Percentiles rank a stretch among this genome's conserved stretches.
phyloP scores from a whole-genome alignment of 2,329 filamentous ascomycete species.

The Macrophomina phaseolina region DNA sequence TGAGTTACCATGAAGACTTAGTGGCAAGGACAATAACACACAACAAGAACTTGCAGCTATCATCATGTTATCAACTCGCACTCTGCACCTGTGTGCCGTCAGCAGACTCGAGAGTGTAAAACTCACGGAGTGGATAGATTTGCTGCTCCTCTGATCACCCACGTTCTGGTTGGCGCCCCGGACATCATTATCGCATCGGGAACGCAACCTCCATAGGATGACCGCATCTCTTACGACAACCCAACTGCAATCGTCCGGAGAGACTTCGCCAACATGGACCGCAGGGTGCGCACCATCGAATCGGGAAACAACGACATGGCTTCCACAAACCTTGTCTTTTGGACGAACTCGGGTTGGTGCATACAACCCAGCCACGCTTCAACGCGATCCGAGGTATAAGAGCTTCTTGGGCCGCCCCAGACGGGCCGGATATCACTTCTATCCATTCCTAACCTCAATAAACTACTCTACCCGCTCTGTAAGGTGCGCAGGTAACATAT shows the following conservation, averaged over 20 bases:
- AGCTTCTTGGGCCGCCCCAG: too few species aligned
- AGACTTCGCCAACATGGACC: slow-evolving; percentile 43
- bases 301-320: slow-evolving; percentile 40
- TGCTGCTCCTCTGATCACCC: slow-evolving; percentile 42
- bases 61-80: too few species aligned
- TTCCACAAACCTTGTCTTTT: slow-evolving; percentile 44
- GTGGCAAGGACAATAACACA: too few species aligned
- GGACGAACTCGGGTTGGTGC: slow-evolving; percentile 43
- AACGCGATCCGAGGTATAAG: background rate
- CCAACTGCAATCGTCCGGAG: slow-evolving; percentile 48
- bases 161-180: slow-evolving; percentile 38
- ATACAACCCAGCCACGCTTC: slow-evolving; percentile 25
- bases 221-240: slow-evolving; percentile 40
- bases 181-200: background rate
- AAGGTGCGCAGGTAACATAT: too few species aligned
- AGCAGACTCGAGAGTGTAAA: too few species aligned
- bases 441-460: too few species aligned
- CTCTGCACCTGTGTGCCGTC: too few species aligned
- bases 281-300: slow-evolving; percentile 37
- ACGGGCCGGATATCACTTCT: slow-evolving; percentile 13
- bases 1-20: too few species aligned
- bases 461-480: too few species aligned
- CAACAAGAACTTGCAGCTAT: too few species aligned
- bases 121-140: slow-evolving; percentile 36
- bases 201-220: slow-evolving; percentile 37